Conservation (phyloP, 805 yeast genomes). For the Isabelozyma rhagii region DNA sequence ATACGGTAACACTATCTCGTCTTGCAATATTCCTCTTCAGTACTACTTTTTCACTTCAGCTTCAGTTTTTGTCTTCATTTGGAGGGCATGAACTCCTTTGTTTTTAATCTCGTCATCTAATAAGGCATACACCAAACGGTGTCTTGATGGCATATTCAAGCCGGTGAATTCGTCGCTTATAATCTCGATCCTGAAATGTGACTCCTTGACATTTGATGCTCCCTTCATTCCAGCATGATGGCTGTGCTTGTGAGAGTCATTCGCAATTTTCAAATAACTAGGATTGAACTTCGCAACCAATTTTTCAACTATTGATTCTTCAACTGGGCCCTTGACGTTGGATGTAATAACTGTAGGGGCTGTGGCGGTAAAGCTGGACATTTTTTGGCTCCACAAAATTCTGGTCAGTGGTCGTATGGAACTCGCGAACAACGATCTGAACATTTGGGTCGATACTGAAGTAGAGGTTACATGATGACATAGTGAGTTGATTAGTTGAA, state of each 20-base stretch:
- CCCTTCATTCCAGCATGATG: conserved; percentile 82
- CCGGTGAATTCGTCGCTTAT: conserved; percentile 70
- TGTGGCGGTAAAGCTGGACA: not conserved
- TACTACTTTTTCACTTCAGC: conserved; percentile 10
- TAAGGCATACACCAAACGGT: conserved; percentile 66
- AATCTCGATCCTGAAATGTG: conserved; percentile 76
- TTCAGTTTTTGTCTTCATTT: conserved; percentile 72
- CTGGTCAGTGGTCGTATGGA: not conserved
- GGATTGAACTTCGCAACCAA: conserved; percentile 43
- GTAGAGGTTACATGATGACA: not conserved
- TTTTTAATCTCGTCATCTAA: conserved; percentile 68
- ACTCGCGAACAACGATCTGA: not conserved
- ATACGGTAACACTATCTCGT: not conserved
- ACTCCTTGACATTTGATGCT: conserved; percentile 68
- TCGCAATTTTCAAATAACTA: conserved; percentile 48
- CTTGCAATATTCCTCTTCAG: not conserved
- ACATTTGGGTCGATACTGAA: not conserved
- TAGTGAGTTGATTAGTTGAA: too few species aligned
- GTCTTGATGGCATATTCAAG: conserved; percentile 67
- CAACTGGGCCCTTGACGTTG: conserved; percentile 42
- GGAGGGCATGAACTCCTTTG: conserved; percentile 84
- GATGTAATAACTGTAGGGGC: conserved; percentile 6
- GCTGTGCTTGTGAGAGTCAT: conserved; percentile 86
- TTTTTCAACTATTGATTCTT: conserved; percentile 42
- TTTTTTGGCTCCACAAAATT: not conserved